phyloP scores from a whole-genome alignment of 495 filamentous ascomycete genomes.

The Hypomontagnella monticulosa region DNA sequence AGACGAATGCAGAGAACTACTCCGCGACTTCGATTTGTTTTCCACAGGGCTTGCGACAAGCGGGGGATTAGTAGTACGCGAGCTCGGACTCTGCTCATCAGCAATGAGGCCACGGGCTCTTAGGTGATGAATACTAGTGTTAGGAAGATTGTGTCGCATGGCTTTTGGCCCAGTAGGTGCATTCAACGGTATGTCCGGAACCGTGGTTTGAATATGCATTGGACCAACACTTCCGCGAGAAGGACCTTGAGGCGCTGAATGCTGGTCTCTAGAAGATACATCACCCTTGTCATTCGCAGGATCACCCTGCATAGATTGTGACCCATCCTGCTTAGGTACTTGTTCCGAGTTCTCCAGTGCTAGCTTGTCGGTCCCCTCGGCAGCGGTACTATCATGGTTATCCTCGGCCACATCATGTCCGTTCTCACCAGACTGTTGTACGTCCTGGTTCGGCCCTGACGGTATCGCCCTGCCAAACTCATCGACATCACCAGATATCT shows the following conservation, averaged over 20 bases:
- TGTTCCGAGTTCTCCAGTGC: slow-evolving; percentile 31
- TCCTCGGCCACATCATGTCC: slow-evolving; percentile 20
- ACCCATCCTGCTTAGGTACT: slow-evolving; percentile 33
- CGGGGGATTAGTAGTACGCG: slow-evolving; percentile 45
- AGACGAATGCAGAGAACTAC: slow-evolving; percentile 51
- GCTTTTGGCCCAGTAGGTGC: slow-evolving; percentile 94
- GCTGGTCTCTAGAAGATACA: slow-evolving; percentile 44
- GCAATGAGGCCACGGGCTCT: slow-evolving; percentile 59
- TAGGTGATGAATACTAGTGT: slow-evolving; percentile 69
- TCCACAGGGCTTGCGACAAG: slow-evolving; percentile 46
- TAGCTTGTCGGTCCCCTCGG: slow-evolving; percentile 29
- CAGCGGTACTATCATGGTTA: slow-evolving; percentile 31
- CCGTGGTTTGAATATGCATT: slow-evolving; percentile 36
- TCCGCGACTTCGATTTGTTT: slow-evolving; percentile 50
- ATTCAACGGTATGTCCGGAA: slow-evolving; percentile 62
- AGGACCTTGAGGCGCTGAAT: slow-evolving; percentile 37
- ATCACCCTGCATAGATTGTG: slow-evolving; percentile 38
- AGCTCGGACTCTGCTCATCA: slow-evolving; percentile 50
- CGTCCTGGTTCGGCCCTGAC: slow-evolving; percentile 35
- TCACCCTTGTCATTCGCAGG: slow-evolving; percentile 44
- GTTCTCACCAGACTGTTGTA: slow-evolving; percentile 31
- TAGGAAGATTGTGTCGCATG: slow-evolving; percentile 85
- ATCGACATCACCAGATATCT: slow-evolving; percentile 53
- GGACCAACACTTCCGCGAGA: slow-evolving; percentile 32
- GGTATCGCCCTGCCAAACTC: slow-evolving; percentile 63